These are phyloP conservation scores for Phtheirospermum japonicum DNA, from an alignment of 257 asterid species.

Conservation along the genomic window DNA sequence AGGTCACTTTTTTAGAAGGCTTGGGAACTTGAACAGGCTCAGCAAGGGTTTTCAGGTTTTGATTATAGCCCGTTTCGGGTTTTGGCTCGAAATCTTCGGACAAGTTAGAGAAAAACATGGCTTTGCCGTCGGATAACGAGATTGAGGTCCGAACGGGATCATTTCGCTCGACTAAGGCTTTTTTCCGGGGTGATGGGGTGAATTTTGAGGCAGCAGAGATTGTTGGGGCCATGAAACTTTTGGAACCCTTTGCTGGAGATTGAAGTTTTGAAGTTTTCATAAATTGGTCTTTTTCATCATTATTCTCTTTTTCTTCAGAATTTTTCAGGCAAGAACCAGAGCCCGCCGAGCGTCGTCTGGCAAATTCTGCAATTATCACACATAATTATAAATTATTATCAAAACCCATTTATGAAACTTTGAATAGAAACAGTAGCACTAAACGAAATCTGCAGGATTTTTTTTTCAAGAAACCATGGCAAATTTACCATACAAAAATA, in stretches of 20 bases:
- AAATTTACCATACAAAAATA: too few species aligned
- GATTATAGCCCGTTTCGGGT: too few species aligned
- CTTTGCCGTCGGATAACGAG: slow-evolving; percentile 70
- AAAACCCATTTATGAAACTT: too few species aligned
- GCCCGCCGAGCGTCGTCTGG: slow-evolving; percentile 37
- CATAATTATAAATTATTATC: too few species aligned
- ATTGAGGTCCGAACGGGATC: slow-evolving; percentile 75
- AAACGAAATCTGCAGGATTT: too few species aligned
- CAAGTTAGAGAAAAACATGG: slow-evolving; percentile 47
- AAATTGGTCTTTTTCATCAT: slow-evolving; percentile 39
- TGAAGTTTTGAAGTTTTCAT: slow-evolving; percentile 41
- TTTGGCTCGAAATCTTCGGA: slow-evolving; percentile 29
- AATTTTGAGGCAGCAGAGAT: slow-evolving; percentile 92
- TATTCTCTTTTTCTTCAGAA: slow-evolving; percentile 76
- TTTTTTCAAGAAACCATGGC: too few species aligned
- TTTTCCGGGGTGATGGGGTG: slow-evolving; percentile 82
- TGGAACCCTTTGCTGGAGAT: slow-evolving; percentile 56
- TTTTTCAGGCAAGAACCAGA: slow-evolving; percentile 20
- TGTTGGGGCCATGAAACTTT: slow-evolving; percentile 96
- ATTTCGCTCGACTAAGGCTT: slow-evolving; percentile 72
- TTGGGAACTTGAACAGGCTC: slow-evolving; percentile 20
- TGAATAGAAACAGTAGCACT: too few species aligned
- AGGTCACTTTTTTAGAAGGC: slow-evolving; percentile 50
- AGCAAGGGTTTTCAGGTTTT: too few species aligned
- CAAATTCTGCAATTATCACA: slow-evolving; percentile 39